phyloP scores from a whole-genome alignment of 1,284 basidiomycete genomes.

The Testicularia cyperi region DNA sequence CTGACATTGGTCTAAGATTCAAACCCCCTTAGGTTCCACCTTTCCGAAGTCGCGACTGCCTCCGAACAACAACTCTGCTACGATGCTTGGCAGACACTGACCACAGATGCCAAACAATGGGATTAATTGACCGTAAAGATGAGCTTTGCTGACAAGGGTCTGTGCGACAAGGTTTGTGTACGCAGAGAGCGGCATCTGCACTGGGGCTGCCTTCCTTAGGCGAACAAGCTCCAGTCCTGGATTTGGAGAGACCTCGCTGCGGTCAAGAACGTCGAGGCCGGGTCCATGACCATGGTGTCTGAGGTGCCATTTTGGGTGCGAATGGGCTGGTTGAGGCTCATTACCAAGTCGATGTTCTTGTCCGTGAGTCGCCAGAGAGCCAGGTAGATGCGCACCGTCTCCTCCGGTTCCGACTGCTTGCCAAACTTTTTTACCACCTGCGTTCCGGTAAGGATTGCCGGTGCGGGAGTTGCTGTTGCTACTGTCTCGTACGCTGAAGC shows the following conservation, averaged over 20 bases:
- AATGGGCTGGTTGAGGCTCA: conserved; percentile 53
- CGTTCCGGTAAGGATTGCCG: conserved; percentile 36
- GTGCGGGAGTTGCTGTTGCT: conserved; percentile 29
- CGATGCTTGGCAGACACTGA: too few relatives aligned
- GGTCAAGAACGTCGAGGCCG: neutral
- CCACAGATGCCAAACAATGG: too few relatives aligned
- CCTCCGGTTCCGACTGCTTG: conserved; percentile 26
- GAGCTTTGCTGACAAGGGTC: too few relatives aligned
- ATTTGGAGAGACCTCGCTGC: neutral
- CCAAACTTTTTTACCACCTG: conserved; percentile 55
- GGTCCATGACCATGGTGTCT: neutral
- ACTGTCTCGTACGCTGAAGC: conserved; percentile 2
- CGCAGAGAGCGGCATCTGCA: too few relatives aligned
- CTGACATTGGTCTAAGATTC: too few relatives aligned
- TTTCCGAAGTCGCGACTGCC: too few relatives aligned
- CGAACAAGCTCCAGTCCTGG: conserved; percentile 1
- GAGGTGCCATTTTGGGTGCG: neutral
- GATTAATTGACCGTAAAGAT: too few relatives aligned
- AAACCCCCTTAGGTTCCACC: too few relatives aligned
- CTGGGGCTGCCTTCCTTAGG: too few relatives aligned
- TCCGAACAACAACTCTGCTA: too few relatives aligned
- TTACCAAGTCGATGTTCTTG: conserved; percentile 54
- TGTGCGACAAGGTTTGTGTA: too few relatives aligned
- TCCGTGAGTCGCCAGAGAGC: conserved; percentile 51
- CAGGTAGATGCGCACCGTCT: conserved; percentile 46